Conservation (phyloP, 306 rosid species). For the Trichosanthes cucumerina region DNA sequence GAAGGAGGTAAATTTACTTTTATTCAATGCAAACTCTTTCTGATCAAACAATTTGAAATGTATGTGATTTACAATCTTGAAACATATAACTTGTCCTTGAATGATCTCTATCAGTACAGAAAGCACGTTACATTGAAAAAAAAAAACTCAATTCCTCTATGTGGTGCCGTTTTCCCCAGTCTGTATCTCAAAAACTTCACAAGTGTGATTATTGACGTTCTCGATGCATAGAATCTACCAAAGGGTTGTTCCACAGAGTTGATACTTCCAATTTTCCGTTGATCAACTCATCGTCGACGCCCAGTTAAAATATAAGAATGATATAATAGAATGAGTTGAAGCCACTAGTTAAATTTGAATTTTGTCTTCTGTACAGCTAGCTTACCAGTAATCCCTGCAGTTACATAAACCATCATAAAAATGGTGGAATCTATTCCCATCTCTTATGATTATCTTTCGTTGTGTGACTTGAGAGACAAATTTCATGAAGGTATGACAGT, state of each 20-base stretch:
- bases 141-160: background rate
- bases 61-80: slow-evolving; percentile 4
- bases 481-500: slow-evolving; percentile 25
- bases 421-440: slow-evolving; percentile 25
- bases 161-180: background rate
- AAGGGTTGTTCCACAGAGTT: background rate
- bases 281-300: background rate
- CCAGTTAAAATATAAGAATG: background rate
- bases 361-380: background rate
- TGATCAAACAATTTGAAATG: background rate
- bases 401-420: slow-evolving; percentile 22
- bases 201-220: background rate
- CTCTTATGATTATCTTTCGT: slow-evolving; percentile 14
- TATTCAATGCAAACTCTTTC: background rate
- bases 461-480: slow-evolving; percentile 10
- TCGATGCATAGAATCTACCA: background rate
- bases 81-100: background rate
- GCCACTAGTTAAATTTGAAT: background rate
- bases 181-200: background rate
- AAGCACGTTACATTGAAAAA: background rate
- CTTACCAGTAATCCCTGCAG: slow-evolving; percentile 18
- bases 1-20: slow-evolving; percentile 1
- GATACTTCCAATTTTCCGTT: background rate
- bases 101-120: background rate
- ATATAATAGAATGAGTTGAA: background rate